Percentiles rank a stretch among this genome's conserved stretches.
phyloP scores from a whole-genome alignment of 2,329 filamentous ascomycete genomes.

The Neospermospora avenae region DNA sequence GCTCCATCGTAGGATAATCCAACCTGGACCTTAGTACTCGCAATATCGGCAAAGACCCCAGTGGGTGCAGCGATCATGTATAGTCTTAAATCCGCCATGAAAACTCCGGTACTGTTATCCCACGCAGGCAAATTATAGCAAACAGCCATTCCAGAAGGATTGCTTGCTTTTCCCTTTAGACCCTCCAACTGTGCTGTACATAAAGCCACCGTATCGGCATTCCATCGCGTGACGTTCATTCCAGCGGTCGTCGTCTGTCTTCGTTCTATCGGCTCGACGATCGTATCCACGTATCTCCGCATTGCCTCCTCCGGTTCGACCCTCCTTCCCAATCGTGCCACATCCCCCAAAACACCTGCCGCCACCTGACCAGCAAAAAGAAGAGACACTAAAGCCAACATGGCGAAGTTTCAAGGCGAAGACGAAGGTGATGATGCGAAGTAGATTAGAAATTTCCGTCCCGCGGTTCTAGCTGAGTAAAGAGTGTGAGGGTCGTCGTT shows the following conservation, averaged over 20 bases:
- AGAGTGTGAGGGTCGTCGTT: slow-evolving; percentile 20
- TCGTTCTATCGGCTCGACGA: slow-evolving; percentile 32
- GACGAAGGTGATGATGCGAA: neutral
- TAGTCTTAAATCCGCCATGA: slow-evolving; percentile 73
- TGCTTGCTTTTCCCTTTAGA: slow-evolving; percentile 56
- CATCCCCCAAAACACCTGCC: slow-evolving; percentile 25
- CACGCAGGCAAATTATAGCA: slow-evolving; percentile 80
- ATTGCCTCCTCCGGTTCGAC: slow-evolving; percentile 28
- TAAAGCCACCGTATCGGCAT: slow-evolving; percentile 51
- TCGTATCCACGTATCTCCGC: slow-evolving; percentile 32
- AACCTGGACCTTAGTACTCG: slow-evolving; percentile 52
- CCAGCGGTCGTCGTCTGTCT: slow-evolving; percentile 20
- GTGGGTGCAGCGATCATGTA: slow-evolving; percentile 63
- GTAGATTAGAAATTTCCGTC: slow-evolving; percentile 23
- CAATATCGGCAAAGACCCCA: slow-evolving; percentile 50
- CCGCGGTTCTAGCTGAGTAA: slow-evolving; percentile 28
- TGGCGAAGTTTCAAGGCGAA: slow-evolving; percentile 14
- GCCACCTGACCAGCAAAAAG: slow-evolving; percentile 30
- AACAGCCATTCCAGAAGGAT: slow-evolving; percentile 72
- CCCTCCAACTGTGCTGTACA: slow-evolving; percentile 55
- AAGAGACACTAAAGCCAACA: slow-evolving; percentile 27
- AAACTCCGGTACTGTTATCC: slow-evolving; percentile 64
- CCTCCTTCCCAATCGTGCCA: slow-evolving; percentile 25
- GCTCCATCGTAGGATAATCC: slow-evolving; percentile 53
- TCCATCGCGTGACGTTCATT: slow-evolving; percentile 53